Evolutionary conservation across 2,329 filamentous ascomycete genomes (phyloP), one percentile per base, ranked within the genome.

Genomic region (Alternaria brassicae): DNA sequence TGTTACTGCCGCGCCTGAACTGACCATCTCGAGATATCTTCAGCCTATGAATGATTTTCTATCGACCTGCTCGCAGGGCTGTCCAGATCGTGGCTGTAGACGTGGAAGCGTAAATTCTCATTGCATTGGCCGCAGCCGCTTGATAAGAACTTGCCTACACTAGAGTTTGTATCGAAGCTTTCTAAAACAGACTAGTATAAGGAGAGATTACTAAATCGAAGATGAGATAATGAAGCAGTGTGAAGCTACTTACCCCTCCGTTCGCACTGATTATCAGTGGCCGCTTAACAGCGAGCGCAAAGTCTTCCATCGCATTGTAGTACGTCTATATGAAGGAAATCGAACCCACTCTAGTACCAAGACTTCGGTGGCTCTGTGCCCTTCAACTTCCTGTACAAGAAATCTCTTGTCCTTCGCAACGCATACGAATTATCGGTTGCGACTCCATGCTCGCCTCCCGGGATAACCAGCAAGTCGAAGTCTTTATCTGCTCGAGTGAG

Each of bases 391-490:
- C 36, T 17, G 9, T 39, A 39, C 36, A 39, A 39, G 36, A 39
- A 39, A 21, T 39, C 36, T 17, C 1, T 39, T 10, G 36, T 39
- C 36, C 17, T 39, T 21, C 36, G 8, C 36, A 39, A 12, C 17
- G 36, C 36, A 39, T 39, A 39, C 21, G 36, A 12, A 6, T 39
- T 21, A 4, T 9, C 12, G 36, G 9, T 39, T 21, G 36, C 68
- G 8, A 63, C 66, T 6, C 61, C 66, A 56, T 71, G 69, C 40
- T 37, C 67, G 3, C 36, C 61, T 3, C 68, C 69, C 6, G 69
- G 68, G 3, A 72, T 42, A 30, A 71, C 59, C 13, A 72, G 27
- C 17, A 71, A 53, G 15, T 72, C 68, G 34, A 61, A 67, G 40
- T 72, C 68, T 36, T 69, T 71, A n/a, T 56, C 60, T 4, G 58